Base-by-base conservation (phyloP, 108 stramenopile genomes). In the Cyclotella choctawhatcheeana region DNA sequence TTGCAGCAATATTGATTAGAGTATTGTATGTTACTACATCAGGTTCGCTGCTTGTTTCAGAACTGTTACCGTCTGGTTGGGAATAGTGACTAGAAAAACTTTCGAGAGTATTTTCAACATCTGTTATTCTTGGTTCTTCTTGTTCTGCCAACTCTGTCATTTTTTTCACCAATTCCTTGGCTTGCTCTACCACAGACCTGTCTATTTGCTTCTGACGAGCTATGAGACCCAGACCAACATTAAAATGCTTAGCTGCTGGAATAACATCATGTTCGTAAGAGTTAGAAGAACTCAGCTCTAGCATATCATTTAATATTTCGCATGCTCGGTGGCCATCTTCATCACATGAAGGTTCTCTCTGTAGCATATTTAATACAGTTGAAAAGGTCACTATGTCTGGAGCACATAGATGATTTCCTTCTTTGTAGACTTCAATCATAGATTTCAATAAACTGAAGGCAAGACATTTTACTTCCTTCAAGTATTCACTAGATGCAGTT, bases 1-100 rank as follows among this genome's bases (percentile, higher is more conserved):
- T 71, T 14, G 71, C 56, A 45, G 76, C 76, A 61, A 82, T 77
- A 21, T 52, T 82, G n/a, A 82, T 50, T 0, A 83, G 32, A 8
- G 77, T 63, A 44, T 84, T 84, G 63, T 76, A 84, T 22, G 83
- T 84, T 43, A 78, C 33, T 0, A 37, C 66, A 52, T 84, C 79
- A 22, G 83, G 83, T 40, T 60, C 62, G 32, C 71, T 68, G 43
- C 27, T 65, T 18, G 58, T 35, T 45, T 18, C 10, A 17, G 73
- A 59, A 35, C 20, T 73, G 16, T 47, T 31, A 12, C 59, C 26
- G 29, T 25, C 31, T 53, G 51, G 31, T n/a, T 24, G 22, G 0
- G 24, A 31, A 13, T 44, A 21, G 18, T 60, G 45, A 12, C 40
- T 0, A 7, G 63, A 50, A 8, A 47, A 60, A 13, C 52, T 75